A percentile compares a stretch with the other conserved stretches of the same genome.
Evolutionary conservation across 495 filamentous ascomycete species (phyloP).

Genomic region (Aspergillus coremiiformis): DNA sequence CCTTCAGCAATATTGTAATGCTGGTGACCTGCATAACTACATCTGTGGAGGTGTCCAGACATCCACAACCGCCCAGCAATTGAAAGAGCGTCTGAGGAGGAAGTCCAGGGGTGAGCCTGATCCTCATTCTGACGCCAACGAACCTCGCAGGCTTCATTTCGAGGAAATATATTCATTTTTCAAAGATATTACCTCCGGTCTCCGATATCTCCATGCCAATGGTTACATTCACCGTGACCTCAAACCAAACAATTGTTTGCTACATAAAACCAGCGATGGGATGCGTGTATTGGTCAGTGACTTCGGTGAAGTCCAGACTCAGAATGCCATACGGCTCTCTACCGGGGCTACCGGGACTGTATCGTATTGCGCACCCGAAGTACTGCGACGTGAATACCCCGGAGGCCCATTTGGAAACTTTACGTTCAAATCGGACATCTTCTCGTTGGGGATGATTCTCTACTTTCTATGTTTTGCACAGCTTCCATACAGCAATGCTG

Average conservation of each 20-base stretch:
- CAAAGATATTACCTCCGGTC: constrained; percentile 85
- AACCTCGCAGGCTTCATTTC: constrained; percentile 63
- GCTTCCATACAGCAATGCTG: constrained; percentile 77
- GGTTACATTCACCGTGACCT: constrained; percentile 95
- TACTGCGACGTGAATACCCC: constrained; percentile 59
- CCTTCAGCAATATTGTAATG: constrained; percentile 94
- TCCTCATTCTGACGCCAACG: constrained; percentile 36
- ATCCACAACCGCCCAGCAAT: constrained; percentile 61
- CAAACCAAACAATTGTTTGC: constrained; percentile 92
- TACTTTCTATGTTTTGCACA: constrained; percentile 95
- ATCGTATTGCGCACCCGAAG: constrained; percentile 95
- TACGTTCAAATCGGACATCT: constrained; percentile 91
- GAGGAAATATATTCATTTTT: constrained; percentile 97
- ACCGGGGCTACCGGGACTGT: constrained; percentile 94
- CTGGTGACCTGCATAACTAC: constrained; percentile 84
- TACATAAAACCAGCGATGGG: constrained; percentile 64
- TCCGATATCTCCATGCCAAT: constrained; percentile 85
- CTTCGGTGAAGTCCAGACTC: constrained; percentile 89
- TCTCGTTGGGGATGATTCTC: constrained; percentile 94
- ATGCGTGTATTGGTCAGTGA: constrained; percentile 84
- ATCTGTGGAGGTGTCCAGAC: constrained; percentile 59
- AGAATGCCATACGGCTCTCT: constrained; percentile 70
- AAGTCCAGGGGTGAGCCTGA: constrained; percentile 60
- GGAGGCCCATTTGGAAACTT: constrained; percentile 80
- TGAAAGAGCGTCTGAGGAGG: constrained; percentile 80